A percentile compares a stretch with the other conserved stretches of the same genome.
phyloP scores from a whole-genome alignment of 768 basidiomycete species.

The Lepiota venenata region DNA sequence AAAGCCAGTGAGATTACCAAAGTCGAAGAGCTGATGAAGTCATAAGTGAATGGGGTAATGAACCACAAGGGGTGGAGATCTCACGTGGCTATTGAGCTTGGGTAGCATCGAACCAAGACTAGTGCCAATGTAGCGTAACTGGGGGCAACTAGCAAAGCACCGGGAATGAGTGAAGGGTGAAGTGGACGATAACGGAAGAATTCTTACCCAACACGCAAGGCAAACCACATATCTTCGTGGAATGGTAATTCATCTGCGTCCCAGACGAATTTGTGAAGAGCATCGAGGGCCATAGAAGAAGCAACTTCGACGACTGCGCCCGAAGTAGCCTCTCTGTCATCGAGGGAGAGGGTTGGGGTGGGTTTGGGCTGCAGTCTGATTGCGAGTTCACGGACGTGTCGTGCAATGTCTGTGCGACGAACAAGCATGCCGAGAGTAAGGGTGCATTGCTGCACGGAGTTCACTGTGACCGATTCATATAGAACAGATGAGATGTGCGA shows the following conservation, averaged over 20 bases:
- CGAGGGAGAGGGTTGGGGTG: constrained; percentile 19
- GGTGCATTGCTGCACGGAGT: constrained; percentile 55
- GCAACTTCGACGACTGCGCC: constrained; percentile 49
- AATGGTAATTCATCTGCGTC: constrained; percentile 65
- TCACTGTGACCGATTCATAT: constrained; percentile 55
- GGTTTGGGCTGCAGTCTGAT: constrained; percentile 37
- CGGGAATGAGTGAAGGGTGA: background rate
- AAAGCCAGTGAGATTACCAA: constrained; percentile 60
- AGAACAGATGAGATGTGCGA: constrained; percentile 50
- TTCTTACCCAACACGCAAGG: constrained; percentile 60
- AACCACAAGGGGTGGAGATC: constrained; percentile 21
- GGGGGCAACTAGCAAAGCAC: constrained; percentile 54
- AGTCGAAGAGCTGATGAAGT: constrained; percentile 58
- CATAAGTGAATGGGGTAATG: background rate
- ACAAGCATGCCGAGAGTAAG: constrained; percentile 64
- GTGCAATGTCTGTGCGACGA: constrained; percentile 50
- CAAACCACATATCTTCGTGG: constrained; percentile 77
- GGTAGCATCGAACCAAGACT: constrained; percentile 63
- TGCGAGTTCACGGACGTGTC: constrained; percentile 61
- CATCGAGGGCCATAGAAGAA: constrained; percentile 49
- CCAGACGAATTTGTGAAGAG: constrained; percentile 67
- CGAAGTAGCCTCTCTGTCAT: constrained; percentile 41
- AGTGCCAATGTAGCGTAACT: constrained; percentile 56
- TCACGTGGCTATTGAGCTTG: constrained; percentile 55
- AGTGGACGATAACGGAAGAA: constrained; percentile 1